A percentile compares a stretch with the other conserved stretches of the same genome.
phyloP scores from a whole-genome alignment of 306 rosid genomes.

The Myrica gale region DNA sequence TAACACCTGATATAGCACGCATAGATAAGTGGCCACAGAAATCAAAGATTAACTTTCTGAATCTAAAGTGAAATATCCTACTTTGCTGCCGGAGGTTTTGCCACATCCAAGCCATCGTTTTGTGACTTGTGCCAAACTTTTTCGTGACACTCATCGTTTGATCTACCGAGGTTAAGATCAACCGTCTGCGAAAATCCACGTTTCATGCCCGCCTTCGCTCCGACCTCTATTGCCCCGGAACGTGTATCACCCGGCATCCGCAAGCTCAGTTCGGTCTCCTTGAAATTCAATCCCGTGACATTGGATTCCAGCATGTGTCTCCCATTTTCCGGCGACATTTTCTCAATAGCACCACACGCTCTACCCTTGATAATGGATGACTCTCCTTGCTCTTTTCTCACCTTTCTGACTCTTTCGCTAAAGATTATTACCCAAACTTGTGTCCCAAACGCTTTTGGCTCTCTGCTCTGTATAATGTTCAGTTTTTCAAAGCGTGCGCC shows the following conservation, averaged over 20 bases:
- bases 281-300: slow-evolving; percentile 33
- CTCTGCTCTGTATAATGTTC: slow-evolving; percentile 4
- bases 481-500: too few relatives aligned
- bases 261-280: slow-evolving; percentile 56
- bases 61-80: slow-evolving; percentile 25
- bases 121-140: not conserved
- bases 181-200: slow-evolving; percentile 48
- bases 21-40: too few relatives aligned
- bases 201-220: slow-evolving; percentile 35
- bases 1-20: too few relatives aligned
- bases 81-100: slow-evolving; percentile 38
- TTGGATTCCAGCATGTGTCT: slow-evolving; percentile 26
- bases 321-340: slow-evolving; percentile 40
- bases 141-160: slow-evolving; percentile 6
- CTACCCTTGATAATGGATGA: not conserved
- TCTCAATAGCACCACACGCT: not conserved
- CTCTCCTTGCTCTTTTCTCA: not conserved
- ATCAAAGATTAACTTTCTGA: not conserved
- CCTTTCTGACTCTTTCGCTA: not conserved
- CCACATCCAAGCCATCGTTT: slow-evolving; percentile 10
- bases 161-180: slow-evolving; percentile 43
- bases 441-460: not conserved
- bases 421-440: not conserved
- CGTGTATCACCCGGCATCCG: slow-evolving; percentile 47
- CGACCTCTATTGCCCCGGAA: not conserved